A percentile compares a stretch with the other conserved stretches of the same genome.
These are phyloP conservation scores for Cytospora piceicola DNA, from an alignment of 2,329 filamentous ascomycete species.

Conservation along the genomic window DNA sequence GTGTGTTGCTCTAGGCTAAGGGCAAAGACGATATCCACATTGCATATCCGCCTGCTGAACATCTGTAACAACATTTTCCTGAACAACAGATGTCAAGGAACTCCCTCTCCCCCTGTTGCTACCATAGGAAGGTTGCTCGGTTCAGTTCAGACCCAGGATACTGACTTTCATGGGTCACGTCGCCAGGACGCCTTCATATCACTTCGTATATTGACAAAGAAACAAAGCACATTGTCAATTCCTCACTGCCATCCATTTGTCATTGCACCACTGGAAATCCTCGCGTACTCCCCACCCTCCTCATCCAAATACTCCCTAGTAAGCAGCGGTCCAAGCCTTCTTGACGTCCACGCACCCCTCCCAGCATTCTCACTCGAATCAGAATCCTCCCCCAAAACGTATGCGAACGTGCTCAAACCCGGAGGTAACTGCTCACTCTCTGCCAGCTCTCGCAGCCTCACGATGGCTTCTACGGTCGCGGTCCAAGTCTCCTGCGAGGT, in stretches of 20 bases:
- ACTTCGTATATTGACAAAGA: no score
- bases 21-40: background rate
- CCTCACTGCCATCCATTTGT: background rate
- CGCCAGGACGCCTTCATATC: no score
- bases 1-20: no score
- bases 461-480: background rate
- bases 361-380: background rate
- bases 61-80: background rate
- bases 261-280: background rate
- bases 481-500: background rate
- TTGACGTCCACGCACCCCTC: background rate
- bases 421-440: constrained; percentile 2
- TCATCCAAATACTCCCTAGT: constrained; percentile 5
- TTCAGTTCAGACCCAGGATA: no score
- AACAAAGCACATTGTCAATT: background rate
- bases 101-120: background rate
- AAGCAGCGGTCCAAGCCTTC: background rate
- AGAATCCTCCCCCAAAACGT: background rate
- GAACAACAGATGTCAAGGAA: background rate
- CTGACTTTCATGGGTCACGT: no score
- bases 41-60: background rate
- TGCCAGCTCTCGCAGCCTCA: background rate
- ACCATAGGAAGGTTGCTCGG: no score
- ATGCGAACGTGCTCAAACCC: background rate
- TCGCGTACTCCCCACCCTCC: background rate